A percentile compares a stretch with the other conserved stretches of the same genome.
Evolutionary conservation across 2,329 filamentous ascomycete genomes (phyloP).

Genomic region (Fusarium subtropicale): DNA sequence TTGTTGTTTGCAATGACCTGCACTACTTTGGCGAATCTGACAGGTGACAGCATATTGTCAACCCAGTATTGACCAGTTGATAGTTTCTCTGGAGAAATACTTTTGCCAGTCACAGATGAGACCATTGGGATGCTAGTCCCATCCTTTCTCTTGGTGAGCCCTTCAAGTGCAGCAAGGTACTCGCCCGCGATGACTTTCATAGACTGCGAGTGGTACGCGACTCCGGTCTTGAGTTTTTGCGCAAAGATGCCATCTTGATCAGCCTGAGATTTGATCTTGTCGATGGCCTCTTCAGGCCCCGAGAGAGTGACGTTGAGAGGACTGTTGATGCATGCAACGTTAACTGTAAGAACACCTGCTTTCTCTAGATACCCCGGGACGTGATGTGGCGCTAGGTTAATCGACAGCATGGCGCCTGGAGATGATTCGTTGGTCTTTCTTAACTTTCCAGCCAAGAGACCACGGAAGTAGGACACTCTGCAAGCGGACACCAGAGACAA

Average conservation of each 20-base stretch:
- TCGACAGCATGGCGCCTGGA: slow-evolving; percentile 45
- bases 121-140: slow-evolving; percentile 28
- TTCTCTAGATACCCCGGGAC: not conserved
- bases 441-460: slow-evolving; percentile 41
- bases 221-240: slow-evolving; percentile 57
- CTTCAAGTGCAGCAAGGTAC: slow-evolving; percentile 51
- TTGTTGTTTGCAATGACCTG: slow-evolving; percentile 5
- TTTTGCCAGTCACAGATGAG: slow-evolving; percentile 56
- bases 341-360: not conserved
- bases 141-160: not conserved
- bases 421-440: slow-evolving; percentile 32
- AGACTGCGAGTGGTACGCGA: slow-evolving; percentile 63
- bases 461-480: slow-evolving; percentile 62
- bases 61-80: slow-evolving; percentile 55
- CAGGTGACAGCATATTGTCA: slow-evolving; percentile 51
- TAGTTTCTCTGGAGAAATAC: slow-evolving; percentile 51
- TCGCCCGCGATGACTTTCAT: slow-evolving; percentile 60
- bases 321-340: slow-evolving; percentile 61
- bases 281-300: slow-evolving; percentile 56
- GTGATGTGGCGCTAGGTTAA: slow-evolving; percentile 19
- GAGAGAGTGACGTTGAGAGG: slow-evolving; percentile 62
- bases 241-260: slow-evolving; percentile 58
- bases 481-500: slow-evolving; percentile 43
- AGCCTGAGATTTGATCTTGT: slow-evolving; percentile 50
- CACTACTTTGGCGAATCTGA: slow-evolving; percentile 53